Conservation (phyloP, 2,329 filamentous ascomycete genomes). For the Metarhizium robertsii region DNA sequence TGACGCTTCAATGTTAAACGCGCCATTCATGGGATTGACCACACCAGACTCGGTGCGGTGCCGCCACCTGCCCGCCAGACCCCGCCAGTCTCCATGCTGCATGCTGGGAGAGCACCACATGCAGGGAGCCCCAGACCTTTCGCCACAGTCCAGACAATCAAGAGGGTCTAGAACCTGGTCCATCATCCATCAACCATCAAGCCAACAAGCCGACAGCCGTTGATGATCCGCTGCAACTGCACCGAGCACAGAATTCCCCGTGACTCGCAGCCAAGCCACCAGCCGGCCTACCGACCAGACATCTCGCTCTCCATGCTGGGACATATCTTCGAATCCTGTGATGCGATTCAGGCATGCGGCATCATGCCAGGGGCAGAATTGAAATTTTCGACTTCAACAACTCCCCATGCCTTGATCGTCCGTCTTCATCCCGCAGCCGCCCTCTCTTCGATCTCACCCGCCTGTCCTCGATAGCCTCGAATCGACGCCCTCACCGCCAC, state of each 20-base stretch:
- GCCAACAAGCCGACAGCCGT: not conserved
- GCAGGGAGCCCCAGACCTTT: too few species aligned
- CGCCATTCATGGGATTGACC: too few species aligned
- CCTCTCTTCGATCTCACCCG: too few species aligned
- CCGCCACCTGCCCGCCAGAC: too few species aligned
- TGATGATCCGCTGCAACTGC: not conserved
- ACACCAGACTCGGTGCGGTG: too few species aligned
- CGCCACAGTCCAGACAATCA: too few species aligned
- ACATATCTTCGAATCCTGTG: not conserved
- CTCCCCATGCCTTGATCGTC: not conserved
- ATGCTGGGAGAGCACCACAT: too few species aligned
- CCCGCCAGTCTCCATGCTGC: too few species aligned
- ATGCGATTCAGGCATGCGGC: not conserved
- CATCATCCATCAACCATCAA: not conserved
- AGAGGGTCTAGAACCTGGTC: not conserved
- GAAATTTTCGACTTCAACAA: not conserved
- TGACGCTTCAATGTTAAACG: too few species aligned
- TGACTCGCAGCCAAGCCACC: not conserved
- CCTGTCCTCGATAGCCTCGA: too few species aligned
- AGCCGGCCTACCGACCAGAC: not conserved
- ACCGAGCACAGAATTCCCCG: not conserved
- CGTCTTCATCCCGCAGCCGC: too few species aligned
- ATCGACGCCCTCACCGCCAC: too few species aligned
- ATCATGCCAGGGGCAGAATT: not conserved
- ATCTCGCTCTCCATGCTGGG: not conserved